Evolutionary conservation across 2,329 filamentous ascomycete species (phyloP), one percentile per base, ranked within the genome.

Genomic region (Fusarium albosuccineum): DNA sequence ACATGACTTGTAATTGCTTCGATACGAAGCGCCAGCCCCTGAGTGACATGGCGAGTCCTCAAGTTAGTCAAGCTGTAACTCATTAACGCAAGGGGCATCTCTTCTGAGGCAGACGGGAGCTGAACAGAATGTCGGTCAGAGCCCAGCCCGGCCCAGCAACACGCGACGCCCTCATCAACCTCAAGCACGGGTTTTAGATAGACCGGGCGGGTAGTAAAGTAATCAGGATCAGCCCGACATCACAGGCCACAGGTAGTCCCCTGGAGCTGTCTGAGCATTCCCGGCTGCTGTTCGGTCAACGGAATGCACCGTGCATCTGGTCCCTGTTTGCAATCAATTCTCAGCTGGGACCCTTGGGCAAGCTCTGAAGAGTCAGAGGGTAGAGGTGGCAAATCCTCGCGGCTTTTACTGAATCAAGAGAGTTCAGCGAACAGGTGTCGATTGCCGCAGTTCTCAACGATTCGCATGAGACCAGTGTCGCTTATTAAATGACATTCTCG

Each of bases 101-200:
- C 26, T 4, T 44, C 9, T 64, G 34, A 60, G 26, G 44, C 17
- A 33, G 30, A 33, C 4, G 30, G 33, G 22, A 45, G 36, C 30
- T 27, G 27, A 26, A 39, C 34, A 51, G 64, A 67, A 53, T 56
- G 60, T 67, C 64, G 64, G 65, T 67, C 65, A 67, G 36, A 13
- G 39, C 39, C 29, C 37, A 22, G 39, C 65, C 68, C 36, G 14
- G 39, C 39, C 29, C 33, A 37, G 17, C 37, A 41, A 45, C 42
- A 42, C 34, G 53, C 33, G 42, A 40, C 29, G 40, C 17, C 16
- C 42, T 57, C 44, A 56, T 65, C 41, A 50, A 53, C 34, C 22
- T 40, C 14, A 64, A 56, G 48, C 41, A 16, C 30, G 30, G 53
- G 62, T 68, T 66, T 68, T 49, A 40, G 33, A 68, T 62, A 59